Conservation (phyloP, 192 early-diverging fungal species). For the Coemansia sp. region DNA sequence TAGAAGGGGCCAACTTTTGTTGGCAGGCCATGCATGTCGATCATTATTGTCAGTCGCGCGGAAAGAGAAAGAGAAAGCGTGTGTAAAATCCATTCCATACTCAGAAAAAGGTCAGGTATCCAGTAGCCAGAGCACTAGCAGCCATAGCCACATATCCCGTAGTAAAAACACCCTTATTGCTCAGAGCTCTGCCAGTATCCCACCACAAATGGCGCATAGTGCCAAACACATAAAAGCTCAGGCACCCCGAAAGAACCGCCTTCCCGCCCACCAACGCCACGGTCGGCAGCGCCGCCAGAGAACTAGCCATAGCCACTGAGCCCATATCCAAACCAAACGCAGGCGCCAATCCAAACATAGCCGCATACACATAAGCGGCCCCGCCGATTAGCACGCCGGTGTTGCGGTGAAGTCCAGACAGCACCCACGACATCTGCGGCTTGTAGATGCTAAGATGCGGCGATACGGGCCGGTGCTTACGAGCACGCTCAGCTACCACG, state of each 20-base stretch:
- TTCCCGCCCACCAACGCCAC: conserved; percentile 71
- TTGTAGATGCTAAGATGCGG: conserved; percentile 89
- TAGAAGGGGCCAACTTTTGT: not conserved
- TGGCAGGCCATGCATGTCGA: not conserved
- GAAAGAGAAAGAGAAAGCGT: not conserved
- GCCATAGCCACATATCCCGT: conserved; percentile 78
- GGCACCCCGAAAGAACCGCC: conserved; percentile 64
- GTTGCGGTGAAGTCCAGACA: conserved; percentile 71
- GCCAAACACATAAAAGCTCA: conserved; percentile 82
- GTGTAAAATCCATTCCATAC: conserved; percentile 6
- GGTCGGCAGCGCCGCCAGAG: conserved; percentile 66
- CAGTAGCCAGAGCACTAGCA: conserved; percentile 59
- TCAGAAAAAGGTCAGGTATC: conserved; percentile 58
- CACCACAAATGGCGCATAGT: conserved; percentile 91
- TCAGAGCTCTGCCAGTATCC: conserved; percentile 74
- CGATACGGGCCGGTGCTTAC: conserved; percentile 69
- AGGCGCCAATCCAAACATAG: conserved; percentile 67
- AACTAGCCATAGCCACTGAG: conserved; percentile 63
- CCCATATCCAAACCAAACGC: conserved; percentile 60
- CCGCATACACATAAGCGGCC: conserved; percentile 67
- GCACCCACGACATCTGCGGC: conserved; percentile 81
- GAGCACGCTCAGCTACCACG: conserved; percentile 50
- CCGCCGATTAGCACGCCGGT: conserved; percentile 72
- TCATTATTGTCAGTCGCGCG: not conserved
- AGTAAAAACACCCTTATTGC: conserved; percentile 74